phyloP scores from a whole-genome alignment of 129 eudicot species.

The Silybum marianum region DNA sequence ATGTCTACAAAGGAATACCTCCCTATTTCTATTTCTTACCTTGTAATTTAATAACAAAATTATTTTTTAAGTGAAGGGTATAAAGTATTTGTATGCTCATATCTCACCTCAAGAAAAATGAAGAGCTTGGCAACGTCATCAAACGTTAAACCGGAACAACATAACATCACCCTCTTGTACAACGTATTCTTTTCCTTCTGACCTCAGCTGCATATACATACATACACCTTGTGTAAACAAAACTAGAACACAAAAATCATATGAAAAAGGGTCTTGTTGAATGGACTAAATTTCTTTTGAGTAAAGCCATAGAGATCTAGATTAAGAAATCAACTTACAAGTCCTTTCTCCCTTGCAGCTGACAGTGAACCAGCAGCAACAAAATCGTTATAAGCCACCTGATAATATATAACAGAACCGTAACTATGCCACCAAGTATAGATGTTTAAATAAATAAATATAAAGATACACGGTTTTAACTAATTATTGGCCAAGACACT shows the following conservation, averaged over 20 bases:
- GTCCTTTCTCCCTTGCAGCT: constrained; percentile 95
- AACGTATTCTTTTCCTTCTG: constrained; percentile 92
- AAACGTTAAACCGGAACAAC: constrained; percentile 92
- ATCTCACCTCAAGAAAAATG: constrained; percentile 25
- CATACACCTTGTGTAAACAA: constrained; percentile 12
- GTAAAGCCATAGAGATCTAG: neutral
- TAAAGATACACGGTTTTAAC: neutral
- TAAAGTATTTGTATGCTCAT: constrained; percentile 2
- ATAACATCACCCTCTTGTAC: constrained; percentile 97
- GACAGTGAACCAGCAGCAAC: constrained; percentile 92
- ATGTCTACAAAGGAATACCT: neutral
- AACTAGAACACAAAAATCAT: neutral
- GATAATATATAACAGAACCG: neutral
- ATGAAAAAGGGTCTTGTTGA: no score
- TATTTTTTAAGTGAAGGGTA: neutral
- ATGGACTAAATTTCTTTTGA: neutral
- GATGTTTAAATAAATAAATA: neutral
- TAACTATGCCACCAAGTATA: neutral
- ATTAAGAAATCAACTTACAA: constrained; percentile 55
- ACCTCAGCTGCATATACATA: constrained; percentile 69
- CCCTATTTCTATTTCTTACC: constrained; percentile 1
- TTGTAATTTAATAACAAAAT: constrained; percentile 10
- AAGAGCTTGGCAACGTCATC: constrained; percentile 18
- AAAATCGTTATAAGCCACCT: constrained; percentile 93
- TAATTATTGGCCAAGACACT: constrained; percentile 19